phyloP scores from a whole-genome alignment of 495 filamentous ascomycete genomes.

The Daldinia concentrica region DNA sequence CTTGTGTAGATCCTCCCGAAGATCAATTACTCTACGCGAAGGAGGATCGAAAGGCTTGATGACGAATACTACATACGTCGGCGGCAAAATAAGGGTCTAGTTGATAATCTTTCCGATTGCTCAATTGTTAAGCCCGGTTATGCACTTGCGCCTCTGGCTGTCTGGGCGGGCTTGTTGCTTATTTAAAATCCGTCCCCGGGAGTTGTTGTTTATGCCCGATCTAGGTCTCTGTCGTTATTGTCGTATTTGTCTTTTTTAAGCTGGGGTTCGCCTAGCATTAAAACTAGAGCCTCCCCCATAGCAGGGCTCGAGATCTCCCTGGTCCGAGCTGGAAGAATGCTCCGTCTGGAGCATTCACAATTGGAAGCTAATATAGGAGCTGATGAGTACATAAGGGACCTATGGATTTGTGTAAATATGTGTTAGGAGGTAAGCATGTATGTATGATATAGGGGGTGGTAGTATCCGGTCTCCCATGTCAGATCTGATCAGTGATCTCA shows the following conservation, averaged over 20 bases:
- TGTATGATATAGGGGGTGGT: slow-evolving; percentile 34
- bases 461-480: slow-evolving; percentile 33
- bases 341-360: slow-evolving; percentile 6
- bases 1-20: slow-evolving; percentile 25
- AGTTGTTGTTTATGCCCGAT: background rate
- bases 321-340: slow-evolving; percentile 23
- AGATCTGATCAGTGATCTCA: slow-evolving; percentile 45
- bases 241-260: background rate
- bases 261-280: background rate
- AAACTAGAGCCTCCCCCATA: background rate
- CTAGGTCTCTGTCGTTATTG: background rate
- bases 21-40: slow-evolving; percentile 26
- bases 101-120: slow-evolving; percentile 24
- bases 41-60: slow-evolving; percentile 14
- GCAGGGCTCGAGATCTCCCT: background rate
- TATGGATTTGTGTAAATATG: slow-evolving; percentile 18
- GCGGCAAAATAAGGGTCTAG: slow-evolving; percentile 1
- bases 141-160: slow-evolving; percentile 7
- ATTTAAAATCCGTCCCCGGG: slow-evolving; percentile 6
- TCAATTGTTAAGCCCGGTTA: slow-evolving; percentile 1
- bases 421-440: background rate
- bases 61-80: slow-evolving; percentile 23
- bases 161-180: background rate
- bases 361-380: background rate
- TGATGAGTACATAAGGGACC: background rate